Percentiles rank a stretch among this genome's conserved stretches.
phyloP scores from a whole-genome alignment of 768 basidiomycete genomes.

The Albatrellus ellisii region DNA sequence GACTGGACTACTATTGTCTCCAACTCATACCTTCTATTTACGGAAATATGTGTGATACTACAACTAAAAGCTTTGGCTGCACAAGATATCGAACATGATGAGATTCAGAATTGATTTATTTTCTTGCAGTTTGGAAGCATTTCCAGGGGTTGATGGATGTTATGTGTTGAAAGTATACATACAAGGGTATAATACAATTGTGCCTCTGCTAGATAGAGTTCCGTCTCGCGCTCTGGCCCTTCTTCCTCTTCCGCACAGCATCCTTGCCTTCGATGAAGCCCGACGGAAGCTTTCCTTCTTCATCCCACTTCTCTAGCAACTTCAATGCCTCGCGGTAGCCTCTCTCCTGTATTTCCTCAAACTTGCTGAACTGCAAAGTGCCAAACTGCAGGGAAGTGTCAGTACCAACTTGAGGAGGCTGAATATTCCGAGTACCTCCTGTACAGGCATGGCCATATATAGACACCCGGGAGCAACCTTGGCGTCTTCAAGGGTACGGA shows the following conservation, averaged over 20 bases:
- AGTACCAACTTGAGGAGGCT: neutral
- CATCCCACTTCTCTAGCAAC: slow-evolving; percentile 65
- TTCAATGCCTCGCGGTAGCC: slow-evolving; percentile 67
- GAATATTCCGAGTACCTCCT: slow-evolving; percentile 41
- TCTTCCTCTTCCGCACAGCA: slow-evolving; percentile 33
- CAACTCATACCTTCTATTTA: neutral
- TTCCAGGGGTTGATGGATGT: no score
- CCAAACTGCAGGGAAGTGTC: slow-evolving; percentile 45
- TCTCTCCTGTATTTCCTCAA: slow-evolving; percentile 75
- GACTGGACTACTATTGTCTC: neutral
- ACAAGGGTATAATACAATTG: neutral
- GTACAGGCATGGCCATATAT: slow-evolving; percentile 93
- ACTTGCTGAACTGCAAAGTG: slow-evolving; percentile 82
- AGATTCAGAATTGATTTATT: no score
- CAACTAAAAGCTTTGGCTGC: no score
- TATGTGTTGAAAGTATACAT: neutral
- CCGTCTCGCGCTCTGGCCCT: slow-evolving; percentile 64
- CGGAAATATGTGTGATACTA: no score
- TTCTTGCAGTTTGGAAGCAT: no score
- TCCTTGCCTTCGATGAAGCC: slow-evolving; percentile 49
- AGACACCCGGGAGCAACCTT: slow-evolving; percentile 80
- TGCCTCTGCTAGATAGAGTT: slow-evolving; percentile 44
- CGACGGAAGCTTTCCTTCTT: slow-evolving; percentile 76
- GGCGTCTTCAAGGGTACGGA: slow-evolving; percentile 91
- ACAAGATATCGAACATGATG: no score